Evolutionary conservation across 2,329 filamentous ascomycete genomes (phyloP).

Genomic region (Metarhizium guizhouense): DNA sequence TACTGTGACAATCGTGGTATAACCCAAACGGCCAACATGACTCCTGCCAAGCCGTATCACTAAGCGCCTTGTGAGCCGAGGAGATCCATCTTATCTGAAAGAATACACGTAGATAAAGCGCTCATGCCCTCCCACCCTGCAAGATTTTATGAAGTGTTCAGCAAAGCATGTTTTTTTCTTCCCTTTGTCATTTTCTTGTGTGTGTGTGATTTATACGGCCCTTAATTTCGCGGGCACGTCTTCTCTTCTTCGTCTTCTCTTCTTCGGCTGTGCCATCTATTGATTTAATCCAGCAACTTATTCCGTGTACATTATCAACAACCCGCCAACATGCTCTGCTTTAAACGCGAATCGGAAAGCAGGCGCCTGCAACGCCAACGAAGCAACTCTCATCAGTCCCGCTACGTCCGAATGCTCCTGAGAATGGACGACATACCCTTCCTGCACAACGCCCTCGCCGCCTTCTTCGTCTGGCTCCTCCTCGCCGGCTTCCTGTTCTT

Average conservation of each 20-base stretch:
- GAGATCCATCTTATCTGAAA: not conserved
- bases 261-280: not conserved
- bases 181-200: constrained; percentile 3
- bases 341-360: constrained; percentile 6
- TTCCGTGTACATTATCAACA: not conserved
- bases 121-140: too few relatives aligned
- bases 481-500: constrained; percentile 44
- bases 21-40: not conserved
- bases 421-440: constrained; percentile 35
- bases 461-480: constrained; percentile 33
- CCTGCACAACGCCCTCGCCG: constrained; percentile 36
- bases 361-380: not conserved
- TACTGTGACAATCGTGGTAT: not conserved
- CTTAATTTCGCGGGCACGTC: not conserved
- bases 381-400: constrained; percentile 15
- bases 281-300: not conserved
- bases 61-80: not conserved
- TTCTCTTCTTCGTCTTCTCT: not conserved
- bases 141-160: not conserved
- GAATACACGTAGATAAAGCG: not conserved
- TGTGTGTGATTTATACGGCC: too few relatives aligned
- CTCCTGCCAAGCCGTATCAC: not conserved
- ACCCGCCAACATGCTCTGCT: not conserved
- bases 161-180: not conserved
- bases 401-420: constrained; percentile 37